Conservation (phyloP, 306 rosid genomes). For the Glycine soja region DNA sequence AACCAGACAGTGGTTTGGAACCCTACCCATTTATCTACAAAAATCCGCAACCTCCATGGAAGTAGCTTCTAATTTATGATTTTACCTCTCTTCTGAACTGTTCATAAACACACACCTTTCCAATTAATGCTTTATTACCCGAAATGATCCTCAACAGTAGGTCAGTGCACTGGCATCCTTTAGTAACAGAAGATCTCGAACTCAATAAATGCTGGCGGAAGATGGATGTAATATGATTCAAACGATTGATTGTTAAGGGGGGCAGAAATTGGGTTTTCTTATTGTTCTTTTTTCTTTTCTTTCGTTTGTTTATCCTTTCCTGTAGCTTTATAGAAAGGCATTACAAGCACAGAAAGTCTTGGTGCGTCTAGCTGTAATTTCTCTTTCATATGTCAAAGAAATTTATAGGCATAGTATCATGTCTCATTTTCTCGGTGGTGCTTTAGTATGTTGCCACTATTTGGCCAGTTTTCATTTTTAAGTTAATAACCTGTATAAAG, state of each 20-base stretch:
- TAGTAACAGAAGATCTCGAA: slow-evolving; percentile 36
- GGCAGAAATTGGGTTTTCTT: slow-evolving; percentile 21
- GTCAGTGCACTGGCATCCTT: slow-evolving; percentile 40
- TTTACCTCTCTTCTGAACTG: slow-evolving; percentile 31
- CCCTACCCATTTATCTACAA: slow-evolving; percentile 66
- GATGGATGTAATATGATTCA: slow-evolving; percentile 41
- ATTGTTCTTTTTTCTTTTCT: background rate
- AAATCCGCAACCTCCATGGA: slow-evolving; percentile 50
- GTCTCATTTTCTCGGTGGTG: slow-evolving; percentile 5
- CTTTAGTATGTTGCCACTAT: background rate
- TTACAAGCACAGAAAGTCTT: slow-evolving; percentile 37
- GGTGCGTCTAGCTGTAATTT: slow-evolving; percentile 44
- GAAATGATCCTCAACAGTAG: slow-evolving; percentile 29
- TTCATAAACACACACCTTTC: slow-evolving; percentile 37
- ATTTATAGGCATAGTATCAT: slow-evolving; percentile 40
- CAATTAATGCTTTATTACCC: slow-evolving; percentile 32
- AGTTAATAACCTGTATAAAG: slow-evolving; percentile 29
- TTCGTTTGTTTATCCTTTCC: background rate
- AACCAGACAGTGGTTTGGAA: slow-evolving; percentile 89
- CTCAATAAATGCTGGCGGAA: slow-evolving; percentile 43
- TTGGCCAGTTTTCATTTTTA: slow-evolving; percentile 7
- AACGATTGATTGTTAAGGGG: slow-evolving; percentile 29
- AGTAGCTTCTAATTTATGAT: slow-evolving; percentile 40
- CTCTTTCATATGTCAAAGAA: slow-evolving; percentile 31
- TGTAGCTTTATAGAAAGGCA: slow-evolving; percentile 36